Base-by-base conservation (phyloP, 2,329 filamentous ascomycete genomes). In the Penicillium sp. region DNA sequence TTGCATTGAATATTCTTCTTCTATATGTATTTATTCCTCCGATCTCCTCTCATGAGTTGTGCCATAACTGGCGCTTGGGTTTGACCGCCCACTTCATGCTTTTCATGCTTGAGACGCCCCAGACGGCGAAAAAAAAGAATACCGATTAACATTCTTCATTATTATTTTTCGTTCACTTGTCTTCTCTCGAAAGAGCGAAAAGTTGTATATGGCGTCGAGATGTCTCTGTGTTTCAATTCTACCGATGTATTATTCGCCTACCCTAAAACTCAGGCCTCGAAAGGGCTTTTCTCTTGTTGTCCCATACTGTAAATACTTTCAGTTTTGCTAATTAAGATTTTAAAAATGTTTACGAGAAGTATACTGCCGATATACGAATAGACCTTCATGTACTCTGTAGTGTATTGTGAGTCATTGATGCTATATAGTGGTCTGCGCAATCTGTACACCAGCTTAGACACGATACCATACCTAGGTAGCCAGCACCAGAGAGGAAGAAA, bases 21-120 rank as follows among this genome's bases (percentile, higher is more conserved):
- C 21, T 45, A 24, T 45, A 24, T 53, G 51, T 53, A 57, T 52
- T 57, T 52, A 49, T 45, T 52, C 45, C 49, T 52, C 48, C 53
- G 51, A 57, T 57, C 55, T 57, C 55, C 55, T 47, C 55, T 57
- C 55, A 57, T 48, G 33, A 40, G 45, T 52, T 52, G 55, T 18
- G 21, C 43, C 43, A 52, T 57, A 52, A 47, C 28, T 47, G 55
- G 49, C 49, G 33, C 55, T 52, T 46, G 49, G 42, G 38, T 33
- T 42, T 42, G 33, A 43, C 55, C 49, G 48, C 40, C 55, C 49
- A 48, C 40, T 53, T 45, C n/a, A 43, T 55, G 35, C 42, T 26
- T 55, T 48, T 48, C 3, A 55, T 55, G 52, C 26, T 48, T 24
- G 23, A 43, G 21, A 43, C 24, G 55, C 28, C 45, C 23, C 9